Base-by-base conservation (phyloP, 495 filamentous ascomycete species). In the Achaetomiella virescens region DNA sequence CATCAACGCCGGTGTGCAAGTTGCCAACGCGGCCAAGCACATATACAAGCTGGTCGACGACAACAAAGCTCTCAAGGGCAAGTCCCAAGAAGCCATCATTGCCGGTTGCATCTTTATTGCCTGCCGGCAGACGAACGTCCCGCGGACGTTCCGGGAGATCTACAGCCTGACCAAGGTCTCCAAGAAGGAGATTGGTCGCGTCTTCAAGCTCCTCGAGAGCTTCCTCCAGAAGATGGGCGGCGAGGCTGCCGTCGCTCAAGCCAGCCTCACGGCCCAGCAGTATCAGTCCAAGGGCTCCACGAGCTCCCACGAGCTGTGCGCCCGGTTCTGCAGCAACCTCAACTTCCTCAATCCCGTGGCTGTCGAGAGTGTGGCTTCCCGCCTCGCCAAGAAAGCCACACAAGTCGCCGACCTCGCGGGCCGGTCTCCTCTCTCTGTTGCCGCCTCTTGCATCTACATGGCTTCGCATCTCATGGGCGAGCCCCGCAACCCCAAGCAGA, bases 91-190 rank as follows among this genome's bases (percentile, higher is more conserved):
- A 61, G 90, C 89, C 44, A 85, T 97, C 55, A 91, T 96, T 49
- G 95, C 93, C 9, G 90, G 90, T 2, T 96, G 91, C 70, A 92
- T 98, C 70, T 96, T 97, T 75, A 91, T 97, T 65, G 91, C 93
- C 22, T 97, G 91, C 67, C 90, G 93, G 33, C 90, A 96, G 71
- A 86, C 85, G 64, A 81, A 84, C 59, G 87, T 90, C 18, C 86
- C 87, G 2, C 85, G 95, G 48, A 96, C 90, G 1, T 98, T 97
- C 75, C 84, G 85, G 22, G 95, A 97, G 70, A 89, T 98, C 61
- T 92, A 86, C 68, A 81, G 86, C 41, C 74, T 97, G 70, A 97
- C 93, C 40, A 93, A 92, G 63, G 92, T 97, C 12, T 83, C 87
- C 24, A 95, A 96, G 74, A 96, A 96, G 74, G 95, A 97, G 66